phyloP scores from a whole-genome alignment of 2,329 filamentous ascomycete genomes.

The Juglanconis sp. region DNA sequence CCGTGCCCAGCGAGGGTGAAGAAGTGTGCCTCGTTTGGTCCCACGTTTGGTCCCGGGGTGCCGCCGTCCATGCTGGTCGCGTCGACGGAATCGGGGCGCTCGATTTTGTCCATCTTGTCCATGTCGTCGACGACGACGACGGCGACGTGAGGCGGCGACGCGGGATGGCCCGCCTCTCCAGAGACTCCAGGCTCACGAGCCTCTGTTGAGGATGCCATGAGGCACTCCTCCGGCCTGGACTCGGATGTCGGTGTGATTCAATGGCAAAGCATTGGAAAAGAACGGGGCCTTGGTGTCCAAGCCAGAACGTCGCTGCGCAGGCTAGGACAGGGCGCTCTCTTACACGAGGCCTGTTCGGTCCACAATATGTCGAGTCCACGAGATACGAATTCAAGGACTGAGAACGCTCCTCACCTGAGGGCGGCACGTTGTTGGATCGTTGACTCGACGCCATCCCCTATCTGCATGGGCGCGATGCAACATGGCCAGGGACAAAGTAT shows the following conservation, averaged over 20 bases:
- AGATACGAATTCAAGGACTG: neutral
- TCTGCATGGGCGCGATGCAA: neutral
- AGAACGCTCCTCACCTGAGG: neutral
- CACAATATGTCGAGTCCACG: too few species aligned
- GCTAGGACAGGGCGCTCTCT: too few species aligned
- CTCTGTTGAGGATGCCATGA: slow-evolving; percentile 5
- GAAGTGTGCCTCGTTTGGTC: slow-evolving; percentile 8
- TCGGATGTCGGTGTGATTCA: too few species aligned
- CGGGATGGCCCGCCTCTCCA: neutral
- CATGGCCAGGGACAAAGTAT: neutral
- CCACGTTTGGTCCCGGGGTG: neutral
- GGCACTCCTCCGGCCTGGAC: neutral
- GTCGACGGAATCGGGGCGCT: slow-evolving; percentile 29
- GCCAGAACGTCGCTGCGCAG: too few species aligned
- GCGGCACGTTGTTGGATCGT: neutral
- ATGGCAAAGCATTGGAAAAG: too few species aligned
- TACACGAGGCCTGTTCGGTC: too few species aligned
- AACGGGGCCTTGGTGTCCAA: too few species aligned
- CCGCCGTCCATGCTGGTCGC: slow-evolving; percentile 27
- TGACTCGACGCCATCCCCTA: neutral
- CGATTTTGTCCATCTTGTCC: slow-evolving; percentile 34
- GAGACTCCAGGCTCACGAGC: neutral
- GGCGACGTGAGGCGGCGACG: neutral
- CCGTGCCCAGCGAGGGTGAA: slow-evolving; percentile 26
- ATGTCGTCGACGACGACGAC: slow-evolving; percentile 17